Evolutionary conservation across 2,329 filamentous ascomycete genomes (phyloP).

Genomic region (Helotiales sp.): DNA sequence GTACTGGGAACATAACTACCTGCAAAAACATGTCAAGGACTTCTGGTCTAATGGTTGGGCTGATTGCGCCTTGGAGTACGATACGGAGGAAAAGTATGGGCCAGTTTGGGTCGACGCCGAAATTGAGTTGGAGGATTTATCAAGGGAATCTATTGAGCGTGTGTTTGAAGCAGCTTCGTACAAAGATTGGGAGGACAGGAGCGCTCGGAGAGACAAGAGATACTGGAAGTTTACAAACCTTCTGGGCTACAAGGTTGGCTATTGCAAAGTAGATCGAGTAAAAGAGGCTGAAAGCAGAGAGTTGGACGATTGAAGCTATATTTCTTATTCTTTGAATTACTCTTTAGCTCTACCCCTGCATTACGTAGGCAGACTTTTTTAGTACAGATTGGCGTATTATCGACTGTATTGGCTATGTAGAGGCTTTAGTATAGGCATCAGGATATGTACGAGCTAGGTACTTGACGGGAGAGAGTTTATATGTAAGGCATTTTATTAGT

Average conservation of each 20-base stretch:
- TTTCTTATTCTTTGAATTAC: background rate
- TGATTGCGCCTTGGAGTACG: background rate
- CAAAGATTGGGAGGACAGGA: constrained; percentile 1
- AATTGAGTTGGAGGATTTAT: background rate
- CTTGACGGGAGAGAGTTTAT: no score
- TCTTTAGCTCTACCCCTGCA: no score
- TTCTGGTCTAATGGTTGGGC: constrained; percentile 4
- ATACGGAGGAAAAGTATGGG: background rate
- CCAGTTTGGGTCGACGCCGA: background rate
- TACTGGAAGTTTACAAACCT: background rate
- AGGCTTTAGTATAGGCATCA: no score
- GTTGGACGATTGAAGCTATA: background rate
- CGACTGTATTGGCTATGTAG: no score
- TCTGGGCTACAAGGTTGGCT: background rate
- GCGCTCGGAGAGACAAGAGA: background rate
- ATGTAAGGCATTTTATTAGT: no score
- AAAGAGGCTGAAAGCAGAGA: background rate
- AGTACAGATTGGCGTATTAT: no score
- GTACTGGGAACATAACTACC: constrained; percentile 1
- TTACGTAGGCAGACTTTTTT: no score
- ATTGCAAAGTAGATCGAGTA: background rate
- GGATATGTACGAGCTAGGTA: no score
- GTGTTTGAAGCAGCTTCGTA: constrained; percentile 1
- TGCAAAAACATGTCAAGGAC: background rate
- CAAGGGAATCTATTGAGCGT: constrained; percentile 3